These are phyloP conservation scores for Penicillium sp. DNA, from an alignment of 2,329 filamentous ascomycete genomes.

Conservation along the genomic window DNA sequence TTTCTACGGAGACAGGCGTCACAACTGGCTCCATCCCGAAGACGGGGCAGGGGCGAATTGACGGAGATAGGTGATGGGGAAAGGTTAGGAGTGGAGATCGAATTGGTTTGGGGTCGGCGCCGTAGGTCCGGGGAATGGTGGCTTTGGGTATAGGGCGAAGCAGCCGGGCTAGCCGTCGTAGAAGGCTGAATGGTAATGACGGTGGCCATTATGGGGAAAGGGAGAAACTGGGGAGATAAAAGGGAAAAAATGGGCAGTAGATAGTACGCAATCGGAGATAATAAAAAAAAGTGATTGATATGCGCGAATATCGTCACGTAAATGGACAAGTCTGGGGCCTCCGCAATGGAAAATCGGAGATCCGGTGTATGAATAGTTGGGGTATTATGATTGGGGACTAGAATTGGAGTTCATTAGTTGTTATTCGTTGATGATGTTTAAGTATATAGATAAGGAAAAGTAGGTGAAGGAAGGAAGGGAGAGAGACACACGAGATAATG, in stretches of 20 bases:
- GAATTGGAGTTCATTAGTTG: background rate
- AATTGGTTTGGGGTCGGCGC: constrained; percentile 25
- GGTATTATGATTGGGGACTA: background rate
- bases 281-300: constrained; percentile 15
- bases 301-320: constrained; percentile 18
- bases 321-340: constrained; percentile 12
- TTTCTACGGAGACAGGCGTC: constrained; percentile 45
- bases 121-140: constrained; percentile 25
- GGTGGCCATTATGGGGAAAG: constrained; percentile 34
- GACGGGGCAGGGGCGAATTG: constrained; percentile 28
- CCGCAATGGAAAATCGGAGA: background rate
- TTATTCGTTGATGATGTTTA: background rate
- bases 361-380: background rate
- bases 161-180: constrained; percentile 29
- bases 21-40: constrained; percentile 42
- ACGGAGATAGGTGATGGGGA: constrained; percentile 26
- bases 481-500: constrained; percentile 20
- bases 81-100: constrained; percentile 20
- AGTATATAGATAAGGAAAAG: constrained; percentile 2
- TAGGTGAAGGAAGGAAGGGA: background rate
- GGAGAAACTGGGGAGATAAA: background rate
- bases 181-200: constrained; percentile 44
- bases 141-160: constrained; percentile 26
- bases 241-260: background rate
- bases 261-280: constrained; percentile 9